Conservation (phyloP, 192 early-diverging fungal species). For the Backusella macrospora region DNA sequence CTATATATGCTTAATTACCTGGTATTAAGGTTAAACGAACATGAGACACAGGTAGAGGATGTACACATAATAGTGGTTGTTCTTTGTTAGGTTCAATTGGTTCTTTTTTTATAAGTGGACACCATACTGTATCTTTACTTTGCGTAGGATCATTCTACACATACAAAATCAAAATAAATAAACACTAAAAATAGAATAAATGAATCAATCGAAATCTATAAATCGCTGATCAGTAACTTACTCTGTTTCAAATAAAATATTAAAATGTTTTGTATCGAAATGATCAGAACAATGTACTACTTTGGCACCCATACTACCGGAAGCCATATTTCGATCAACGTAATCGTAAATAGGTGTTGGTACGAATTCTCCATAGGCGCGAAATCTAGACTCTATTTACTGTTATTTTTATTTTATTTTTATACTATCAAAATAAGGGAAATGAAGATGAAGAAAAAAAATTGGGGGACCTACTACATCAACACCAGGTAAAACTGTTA, state of each 20-base stretch:
- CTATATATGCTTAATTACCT: background rate
- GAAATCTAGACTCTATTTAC: background rate
- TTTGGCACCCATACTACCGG: background rate
- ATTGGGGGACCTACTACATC: background rate
- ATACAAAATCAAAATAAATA: background rate
- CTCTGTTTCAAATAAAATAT: conserved; percentile 5
- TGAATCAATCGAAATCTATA: too few species aligned
- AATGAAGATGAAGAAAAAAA: background rate
- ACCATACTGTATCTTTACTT: background rate
- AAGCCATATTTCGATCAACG: background rate
- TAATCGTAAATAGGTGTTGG: background rate
- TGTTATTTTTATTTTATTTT: too few species aligned
- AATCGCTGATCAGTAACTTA: background rate
- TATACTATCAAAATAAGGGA: too few species aligned
- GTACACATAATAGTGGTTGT: background rate
- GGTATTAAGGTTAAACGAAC: background rate
- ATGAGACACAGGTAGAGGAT: background rate
- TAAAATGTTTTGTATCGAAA: background rate
- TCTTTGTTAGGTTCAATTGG: background rate
- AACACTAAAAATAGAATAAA: too few species aligned
- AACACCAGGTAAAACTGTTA: background rate
- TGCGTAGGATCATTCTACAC: background rate
- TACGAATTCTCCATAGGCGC: background rate
- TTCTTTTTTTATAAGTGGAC: background rate
- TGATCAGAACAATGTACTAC: background rate